phyloP scores from a whole-genome alignment of 2,329 filamentous ascomycete genomes.

The Colletotrichum tofieldiae region DNA sequence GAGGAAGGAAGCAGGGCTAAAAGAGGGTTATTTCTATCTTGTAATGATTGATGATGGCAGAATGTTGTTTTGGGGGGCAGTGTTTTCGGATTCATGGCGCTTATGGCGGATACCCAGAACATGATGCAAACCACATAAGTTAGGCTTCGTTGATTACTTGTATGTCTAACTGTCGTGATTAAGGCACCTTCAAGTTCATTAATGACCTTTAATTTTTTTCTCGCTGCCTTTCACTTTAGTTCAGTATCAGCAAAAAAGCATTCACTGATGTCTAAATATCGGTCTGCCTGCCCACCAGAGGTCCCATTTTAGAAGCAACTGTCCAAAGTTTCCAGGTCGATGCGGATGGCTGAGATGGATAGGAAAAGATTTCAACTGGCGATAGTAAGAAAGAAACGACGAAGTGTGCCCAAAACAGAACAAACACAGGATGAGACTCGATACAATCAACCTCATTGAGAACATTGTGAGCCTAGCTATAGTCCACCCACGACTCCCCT shows the following conservation, averaged over 20 bases:
- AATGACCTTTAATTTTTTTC: background rate
- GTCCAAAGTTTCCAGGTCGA: background rate
- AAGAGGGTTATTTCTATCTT: conserved; percentile 6
- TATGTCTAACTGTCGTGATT: background rate
- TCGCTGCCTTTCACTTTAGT: background rate
- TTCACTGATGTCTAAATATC: background rate
- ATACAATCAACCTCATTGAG: background rate
- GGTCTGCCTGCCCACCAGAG: background rate
- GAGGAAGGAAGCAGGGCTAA: conserved; percentile 64
- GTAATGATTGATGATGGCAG: conserved; percentile 51
- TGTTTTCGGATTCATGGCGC: conserved; percentile 39
- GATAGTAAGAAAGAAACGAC: background rate
- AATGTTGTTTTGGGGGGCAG: conserved; percentile 36
- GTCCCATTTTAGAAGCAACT: background rate
- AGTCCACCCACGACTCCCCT: background rate
- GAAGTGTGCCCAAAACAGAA: background rate
- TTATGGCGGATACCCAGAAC: conserved; percentile 38
- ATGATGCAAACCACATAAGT: conserved; percentile 15
- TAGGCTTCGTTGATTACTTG: conserved; percentile 7
- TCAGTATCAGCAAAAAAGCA: background rate
- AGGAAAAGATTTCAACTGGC: too few relatives aligned
- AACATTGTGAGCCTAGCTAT: too few relatives aligned
- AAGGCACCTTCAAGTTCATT: background rate
- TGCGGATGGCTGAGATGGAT: background rate
- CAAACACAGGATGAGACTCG: background rate